A percentile compares a stretch with the other conserved stretches of the same genome.
Conservation (phyloP, 1,139 yeast species). For the Protomyces lactucae-debilis region DNA sequence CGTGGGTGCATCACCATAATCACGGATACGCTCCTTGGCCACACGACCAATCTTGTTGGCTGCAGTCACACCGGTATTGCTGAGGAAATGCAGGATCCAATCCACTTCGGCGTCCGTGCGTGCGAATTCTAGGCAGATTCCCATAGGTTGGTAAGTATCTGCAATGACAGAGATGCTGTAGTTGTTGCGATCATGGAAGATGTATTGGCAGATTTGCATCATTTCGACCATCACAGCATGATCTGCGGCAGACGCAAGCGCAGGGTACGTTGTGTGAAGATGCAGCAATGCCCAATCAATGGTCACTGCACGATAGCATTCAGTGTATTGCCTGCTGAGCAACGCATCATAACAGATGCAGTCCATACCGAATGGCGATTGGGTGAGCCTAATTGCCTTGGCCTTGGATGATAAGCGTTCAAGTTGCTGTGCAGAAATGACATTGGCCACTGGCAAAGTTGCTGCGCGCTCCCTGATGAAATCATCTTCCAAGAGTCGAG, state of each 20-base stretch:
- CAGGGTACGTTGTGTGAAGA: background rate
- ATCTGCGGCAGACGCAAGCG: background rate
- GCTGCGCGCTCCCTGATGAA: background rate
- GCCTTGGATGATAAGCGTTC: background rate
- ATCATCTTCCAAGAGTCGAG: background rate
- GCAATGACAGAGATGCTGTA: background rate
- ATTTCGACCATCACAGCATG: background rate
- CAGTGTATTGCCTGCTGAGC: background rate
- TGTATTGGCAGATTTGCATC: background rate
- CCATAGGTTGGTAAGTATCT: background rate
- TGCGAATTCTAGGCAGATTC: background rate
- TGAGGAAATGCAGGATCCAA: background rate
- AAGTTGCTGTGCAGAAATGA: background rate
- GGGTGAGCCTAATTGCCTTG: background rate
- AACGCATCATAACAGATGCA: background rate
- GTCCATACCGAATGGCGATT: background rate
- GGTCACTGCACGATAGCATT: background rate
- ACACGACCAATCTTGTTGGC: background rate
- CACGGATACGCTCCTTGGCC: background rate
- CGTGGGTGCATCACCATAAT: background rate
- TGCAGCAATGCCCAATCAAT: background rate
- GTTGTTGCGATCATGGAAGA: background rate
- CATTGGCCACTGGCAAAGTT: background rate
- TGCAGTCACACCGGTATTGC: background rate
- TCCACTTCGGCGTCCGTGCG: background rate